Conservation (phyloP, 495 filamentous ascomycete species). For the Astrothelium subdiscretum region DNA sequence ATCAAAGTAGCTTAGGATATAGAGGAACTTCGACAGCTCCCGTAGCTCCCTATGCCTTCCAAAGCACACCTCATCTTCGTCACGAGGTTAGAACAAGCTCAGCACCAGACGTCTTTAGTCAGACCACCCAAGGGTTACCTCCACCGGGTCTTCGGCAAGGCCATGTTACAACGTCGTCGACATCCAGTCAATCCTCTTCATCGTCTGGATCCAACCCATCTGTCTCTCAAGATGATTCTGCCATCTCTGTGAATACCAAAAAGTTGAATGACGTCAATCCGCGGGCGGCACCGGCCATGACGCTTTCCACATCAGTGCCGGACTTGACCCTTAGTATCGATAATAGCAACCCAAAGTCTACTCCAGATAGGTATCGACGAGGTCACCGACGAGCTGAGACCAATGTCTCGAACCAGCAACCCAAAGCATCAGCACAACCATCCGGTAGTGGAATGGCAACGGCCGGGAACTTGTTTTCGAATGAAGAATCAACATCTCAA, state of each 20-base stretch:
- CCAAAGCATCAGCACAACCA: slow-evolving; percentile 28
- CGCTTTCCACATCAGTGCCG: slow-evolving; percentile 33
- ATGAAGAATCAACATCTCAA: slow-evolving; percentile 9
- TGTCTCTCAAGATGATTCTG: slow-evolving; percentile 25
- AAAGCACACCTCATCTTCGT: slow-evolving; percentile 59
- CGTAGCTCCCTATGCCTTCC: slow-evolving; percentile 79
- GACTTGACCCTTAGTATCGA: slow-evolving; percentile 36
- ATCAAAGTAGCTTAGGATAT: slow-evolving; percentile 36
- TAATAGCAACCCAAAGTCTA: slow-evolving; percentile 24
- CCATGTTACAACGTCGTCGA: slow-evolving; percentile 23
- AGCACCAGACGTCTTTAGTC: slow-evolving; percentile 43
- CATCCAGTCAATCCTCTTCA: slow-evolving; percentile 26
- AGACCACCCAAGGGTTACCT: slow-evolving; percentile 25
- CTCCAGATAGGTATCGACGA: slow-evolving; percentile 58
- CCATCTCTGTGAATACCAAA: slow-evolving; percentile 28
- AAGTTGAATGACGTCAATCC: slow-evolving; percentile 34
- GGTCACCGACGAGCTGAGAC: slow-evolving; percentile 40
- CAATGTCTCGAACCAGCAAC: slow-evolving; percentile 12
- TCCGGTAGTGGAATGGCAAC: slow-evolving; percentile 34
- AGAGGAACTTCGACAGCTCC: slow-evolving; percentile 56
- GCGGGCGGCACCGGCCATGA: slow-evolving; percentile 32
- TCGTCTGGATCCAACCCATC: slow-evolving; percentile 24
- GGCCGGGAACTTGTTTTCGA: slow-evolving; percentile 29
- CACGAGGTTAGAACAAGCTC: slow-evolving; percentile 58
- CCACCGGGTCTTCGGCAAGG: slow-evolving; percentile 11